Conservation (phyloP, 768 basidiomycete genomes). For the Boletellus ananas region DNA sequence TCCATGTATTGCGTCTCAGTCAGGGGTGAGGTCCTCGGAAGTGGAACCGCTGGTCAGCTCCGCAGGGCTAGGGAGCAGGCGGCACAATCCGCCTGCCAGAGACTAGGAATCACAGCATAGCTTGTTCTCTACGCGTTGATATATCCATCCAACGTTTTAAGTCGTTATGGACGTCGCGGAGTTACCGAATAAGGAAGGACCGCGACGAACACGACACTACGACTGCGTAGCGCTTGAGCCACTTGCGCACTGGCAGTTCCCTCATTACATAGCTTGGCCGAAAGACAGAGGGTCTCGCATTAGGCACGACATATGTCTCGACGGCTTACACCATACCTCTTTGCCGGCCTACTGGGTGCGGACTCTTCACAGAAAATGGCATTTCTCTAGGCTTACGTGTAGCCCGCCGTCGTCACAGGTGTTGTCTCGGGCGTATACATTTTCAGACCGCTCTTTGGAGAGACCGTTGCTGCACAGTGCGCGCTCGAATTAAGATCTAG, state of each 20-base stretch:
- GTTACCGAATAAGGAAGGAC: conserved; percentile 23
- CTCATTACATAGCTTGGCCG: background rate
- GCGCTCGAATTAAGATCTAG: background rate
- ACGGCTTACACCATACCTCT: conserved; percentile 46
- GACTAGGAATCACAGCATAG: conserved; percentile 18
- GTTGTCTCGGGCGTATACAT: conserved; percentile 63
- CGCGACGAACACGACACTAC: background rate
- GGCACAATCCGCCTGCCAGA: conserved; percentile 41
- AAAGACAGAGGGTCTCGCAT: background rate
- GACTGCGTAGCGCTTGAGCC: background rate
- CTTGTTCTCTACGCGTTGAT: conserved; percentile 4
- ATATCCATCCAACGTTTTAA: background rate
- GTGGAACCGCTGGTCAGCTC: conserved; percentile 42
- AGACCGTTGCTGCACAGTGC: conserved; percentile 12
- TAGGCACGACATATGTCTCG: conserved; percentile 27
- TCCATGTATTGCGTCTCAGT: conserved; percentile 35
- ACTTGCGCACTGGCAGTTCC: too few relatives aligned
- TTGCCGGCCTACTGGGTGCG: conserved; percentile 58
- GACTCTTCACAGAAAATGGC: background rate
- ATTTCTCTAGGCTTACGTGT: conserved; percentile 1
- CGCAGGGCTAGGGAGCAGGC: conserved; percentile 46
- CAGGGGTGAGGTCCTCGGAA: conserved; percentile 44
- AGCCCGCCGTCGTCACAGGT: conserved; percentile 35
- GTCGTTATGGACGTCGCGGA: conserved; percentile 18
- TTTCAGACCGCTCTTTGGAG: conserved; percentile 49